Evolutionary conservation across 1,139 yeast genomes (phyloP), one percentile per base, ranked within the genome.

Genomic region (Diutina pseudorugosa): DNA sequence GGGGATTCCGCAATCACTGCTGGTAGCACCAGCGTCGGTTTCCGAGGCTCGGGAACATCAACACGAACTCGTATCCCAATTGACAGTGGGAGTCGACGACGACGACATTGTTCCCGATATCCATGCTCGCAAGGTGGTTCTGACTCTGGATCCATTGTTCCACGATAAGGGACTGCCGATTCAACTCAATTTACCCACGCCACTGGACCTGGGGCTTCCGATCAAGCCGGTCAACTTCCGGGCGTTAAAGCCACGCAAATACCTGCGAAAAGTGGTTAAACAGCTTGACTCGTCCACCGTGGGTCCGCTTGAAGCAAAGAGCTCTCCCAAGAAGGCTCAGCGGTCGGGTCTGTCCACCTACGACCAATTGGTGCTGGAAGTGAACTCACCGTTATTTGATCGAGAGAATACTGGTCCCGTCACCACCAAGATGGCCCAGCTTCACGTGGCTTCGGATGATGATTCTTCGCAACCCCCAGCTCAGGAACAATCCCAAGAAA

Each of bases 1-100:
- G n/a, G 18, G 5, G 20, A 57, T 55, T 41, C 56, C 55, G n/a
- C 14, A 19, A 19, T n/a, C n/a, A 16, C 47, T 20, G 16, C 14
- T 6, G 3, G 14, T 20, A 19, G 2, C 16, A 3, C n/a, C 47
- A 19, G 23, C 14, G 27, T n/a, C 9, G 27, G 47, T 20, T 6
- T 14, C 23, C 7, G 36, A 25, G 14, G 30, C 36, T 16, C 49
- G 49, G 23, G 21, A 23, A n/a, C 49, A 18, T 21, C 49, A 45
- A 11, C 40, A 12, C 21, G 49, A 25, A 11, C 27, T 45, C 8
- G 21, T 45, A n/a, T 21, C 30, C 11, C 40, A 45, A 27, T 25
- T 45, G 21, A 45, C 49, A 16, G 40, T 18, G 12, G 23, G 36
- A 7, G 30, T n/a, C 7, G 40, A 25, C 30, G 16, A 23, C 7